Base-by-base conservation (phyloP, 2,329 filamentous ascomycete species). In the Botrytis squamosa region DNA sequence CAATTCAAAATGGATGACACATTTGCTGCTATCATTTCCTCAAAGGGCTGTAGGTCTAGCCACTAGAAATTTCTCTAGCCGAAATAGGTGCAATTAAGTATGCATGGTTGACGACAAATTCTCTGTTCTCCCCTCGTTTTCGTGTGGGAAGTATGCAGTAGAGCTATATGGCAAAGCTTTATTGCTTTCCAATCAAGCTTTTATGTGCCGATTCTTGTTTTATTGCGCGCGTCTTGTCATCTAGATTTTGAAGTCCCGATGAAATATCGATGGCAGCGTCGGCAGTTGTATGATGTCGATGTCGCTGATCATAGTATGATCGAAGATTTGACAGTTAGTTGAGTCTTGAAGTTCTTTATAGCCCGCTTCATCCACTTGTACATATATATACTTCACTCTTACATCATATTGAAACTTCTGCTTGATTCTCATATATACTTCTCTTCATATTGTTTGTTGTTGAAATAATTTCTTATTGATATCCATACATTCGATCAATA, bases 371-470 rank as follows among this genome's bases (percentile, higher is more conserved):
- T 38, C 9, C 20, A 38, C 18, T 46, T 46, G 4, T 62, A 59
- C 33, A n/a, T 62, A 25, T 25, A 8, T 36, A 40, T 20, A 9
- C 16, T 38, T 40, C 14, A n/a, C 5, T 14, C 16, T 52, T 6
- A 3, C 1, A 40, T 6, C 4, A 4, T 6, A n/a, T 2, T 1
- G 4, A 14, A 4, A 6, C 4, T 4, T 20, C 8, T n/a, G 4
- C 18, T 42, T 38, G 1, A 36, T 4, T 55, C 18, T 68, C 22
- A 18, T 6, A 40, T 14, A 68, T 55, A 68, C 25, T 18, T 36
- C 4, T 67, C 22, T 22, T 42, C 33, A n/a, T 40, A 55, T 29
- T n/a, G 25, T 40, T 20, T 38, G 18, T 22, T 20, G 0, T 55
- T 40, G 22, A 40, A 29, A 29, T 12, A 40, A n/a, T 38, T 55